Evolutionary conservation across 768 basidiomycete species (phyloP), one percentile per base, ranked within the genome.

Genomic region (Leucocoprinus leucothites): DNA sequence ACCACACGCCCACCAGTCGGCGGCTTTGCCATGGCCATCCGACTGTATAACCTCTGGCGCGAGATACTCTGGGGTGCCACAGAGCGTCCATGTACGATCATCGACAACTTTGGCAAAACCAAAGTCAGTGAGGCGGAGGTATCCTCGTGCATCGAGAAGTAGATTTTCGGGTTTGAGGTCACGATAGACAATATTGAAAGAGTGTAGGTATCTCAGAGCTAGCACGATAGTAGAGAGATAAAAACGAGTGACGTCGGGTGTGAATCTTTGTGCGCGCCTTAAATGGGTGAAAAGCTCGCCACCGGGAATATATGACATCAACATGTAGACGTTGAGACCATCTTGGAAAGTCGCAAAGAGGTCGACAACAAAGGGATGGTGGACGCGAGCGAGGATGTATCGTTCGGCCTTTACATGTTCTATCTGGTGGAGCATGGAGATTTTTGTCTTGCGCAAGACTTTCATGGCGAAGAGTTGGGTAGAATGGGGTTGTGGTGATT

Each of bases 1-100:
- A 18, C 97, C 97, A 64, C 94, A 89, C 8, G 97, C 96, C 97
- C 97, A 99, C 94, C 94, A 99, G 67, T 99, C 96, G 5, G 94
- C 95, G 8, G 95, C 94, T 69, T 97, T 96, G 9, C 94, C 94
- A 70, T 99, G 97, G 9, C 97, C 97, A 59, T 96, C 94, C 5
- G 92, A 94, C 65, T 96, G 89, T 56, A 99, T 97, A 56, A 99
- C 97, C 72, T 99, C 97, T 18, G 97, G 97, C 2, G 97, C 96
- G 35, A 99, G 85, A 67, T 99, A 98, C 71, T 95, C 93, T 18
- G 94, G 93, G 9, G 93, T 96, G 34, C 93, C 93, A 64, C 97
- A 99, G 28, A 99, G 79, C 6, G 97, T 99, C 86, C 91, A 98
- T 5, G 97, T 98, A 69, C 95, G 89, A 68, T 98, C 96, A 60